A percentile compares a stretch with the other conserved stretches of the same genome.
phyloP scores from a whole-genome alignment of 139 green algal species.

The Picochlorum sp. region DNA sequence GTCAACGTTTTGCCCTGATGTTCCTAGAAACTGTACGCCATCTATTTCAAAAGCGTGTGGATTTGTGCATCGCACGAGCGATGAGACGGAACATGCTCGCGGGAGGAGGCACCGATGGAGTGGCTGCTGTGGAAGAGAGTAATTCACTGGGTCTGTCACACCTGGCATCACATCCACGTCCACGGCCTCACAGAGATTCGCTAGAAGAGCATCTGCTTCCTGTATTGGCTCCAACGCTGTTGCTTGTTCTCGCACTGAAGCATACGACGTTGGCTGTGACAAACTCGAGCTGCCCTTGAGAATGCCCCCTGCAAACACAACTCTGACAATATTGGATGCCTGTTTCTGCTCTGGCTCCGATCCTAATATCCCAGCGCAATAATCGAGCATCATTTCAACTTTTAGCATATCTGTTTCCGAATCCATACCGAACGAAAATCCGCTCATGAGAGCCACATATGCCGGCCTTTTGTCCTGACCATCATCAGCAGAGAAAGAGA shows the following conservation, averaged over 20 bases:
- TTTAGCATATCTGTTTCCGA: constrained; percentile 16
- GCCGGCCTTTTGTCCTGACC: constrained; percentile 25
- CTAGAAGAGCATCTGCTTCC: constrained; percentile 59
- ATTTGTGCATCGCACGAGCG: constrained; percentile 70
- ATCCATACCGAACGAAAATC: constrained; percentile 67
- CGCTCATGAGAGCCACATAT: constrained; percentile 83
- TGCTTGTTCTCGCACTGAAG: constrained; percentile 44
- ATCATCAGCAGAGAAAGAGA: constrained; percentile 24
- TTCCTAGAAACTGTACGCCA: constrained; percentile 81
- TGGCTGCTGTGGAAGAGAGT: constrained; percentile 92
- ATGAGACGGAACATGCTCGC: constrained; percentile 32
- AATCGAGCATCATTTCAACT: constrained; percentile 72
- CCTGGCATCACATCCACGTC: constrained; percentile 96
- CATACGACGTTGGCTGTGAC: constrained; percentile 39
- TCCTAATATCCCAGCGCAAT: constrained; percentile 72
- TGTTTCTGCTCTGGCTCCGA: constrained; percentile 47
- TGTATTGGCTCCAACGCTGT: constrained; percentile 38
- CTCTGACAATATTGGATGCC: constrained; percentile 42
- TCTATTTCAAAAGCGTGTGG: constrained; percentile 78
- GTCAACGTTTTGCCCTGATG: constrained; percentile 85
- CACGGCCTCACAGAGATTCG: constrained; percentile 61
- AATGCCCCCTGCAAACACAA: constrained; percentile 66
- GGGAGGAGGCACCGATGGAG: constrained; percentile 85
- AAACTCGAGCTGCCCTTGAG: constrained; percentile 35
- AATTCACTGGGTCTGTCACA: constrained; percentile 76